A percentile compares a stretch with the other conserved stretches of the same genome.
Conservation (phyloP, 495 filamentous ascomycete genomes). For the Xylaria cubensis region DNA sequence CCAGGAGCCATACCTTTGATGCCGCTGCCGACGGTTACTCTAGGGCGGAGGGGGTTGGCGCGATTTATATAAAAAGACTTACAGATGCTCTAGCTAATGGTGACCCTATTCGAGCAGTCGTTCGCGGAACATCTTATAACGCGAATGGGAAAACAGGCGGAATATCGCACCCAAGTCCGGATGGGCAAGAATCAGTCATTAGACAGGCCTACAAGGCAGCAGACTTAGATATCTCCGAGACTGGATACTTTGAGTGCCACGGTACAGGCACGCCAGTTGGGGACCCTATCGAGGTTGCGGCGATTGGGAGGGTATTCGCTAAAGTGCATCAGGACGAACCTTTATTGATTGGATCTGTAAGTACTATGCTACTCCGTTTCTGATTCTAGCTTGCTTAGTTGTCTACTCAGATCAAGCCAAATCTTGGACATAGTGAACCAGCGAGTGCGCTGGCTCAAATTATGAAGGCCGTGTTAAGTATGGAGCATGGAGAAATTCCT, state of each 20-base stretch:
- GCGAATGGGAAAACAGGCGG: slow-evolving; percentile 56
- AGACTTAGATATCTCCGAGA: slow-evolving; percentile 41
- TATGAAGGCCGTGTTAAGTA: slow-evolving; percentile 46
- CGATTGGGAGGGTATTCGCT: slow-evolving; percentile 44
- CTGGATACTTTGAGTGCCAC: slow-evolving; percentile 20
- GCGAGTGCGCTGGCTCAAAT: slow-evolving; percentile 56
- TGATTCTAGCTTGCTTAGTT: neutral
- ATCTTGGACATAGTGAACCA: slow-evolving; percentile 61
- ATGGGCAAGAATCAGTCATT: slow-evolving; percentile 58
- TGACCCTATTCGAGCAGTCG: slow-evolving; percentile 61
- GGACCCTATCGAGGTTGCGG: slow-evolving; percentile 62
- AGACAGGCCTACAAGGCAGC: slow-evolving; percentile 51
- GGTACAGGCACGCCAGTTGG: slow-evolving; percentile 59
- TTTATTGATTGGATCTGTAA: slow-evolving; percentile 51
- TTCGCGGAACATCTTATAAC: slow-evolving; percentile 60
- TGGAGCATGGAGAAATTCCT: no score
- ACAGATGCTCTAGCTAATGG: slow-evolving; percentile 47
- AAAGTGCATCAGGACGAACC: slow-evolving; percentile 29
- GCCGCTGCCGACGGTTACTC: slow-evolving; percentile 62
- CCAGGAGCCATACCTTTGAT: slow-evolving; percentile 60
- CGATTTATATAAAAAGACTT: slow-evolving; percentile 60
- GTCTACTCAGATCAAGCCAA: slow-evolving; percentile 49
- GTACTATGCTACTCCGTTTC: neutral
- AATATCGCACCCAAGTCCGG: slow-evolving; percentile 57
- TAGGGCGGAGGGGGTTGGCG: slow-evolving; percentile 62